Percentiles rank a stretch among this genome's conserved stretches.
These are phyloP conservation scores for Vitis hybrid DNA, from an alignment of 177 flowering plant genomes.

Conservation along the genomic window DNA sequence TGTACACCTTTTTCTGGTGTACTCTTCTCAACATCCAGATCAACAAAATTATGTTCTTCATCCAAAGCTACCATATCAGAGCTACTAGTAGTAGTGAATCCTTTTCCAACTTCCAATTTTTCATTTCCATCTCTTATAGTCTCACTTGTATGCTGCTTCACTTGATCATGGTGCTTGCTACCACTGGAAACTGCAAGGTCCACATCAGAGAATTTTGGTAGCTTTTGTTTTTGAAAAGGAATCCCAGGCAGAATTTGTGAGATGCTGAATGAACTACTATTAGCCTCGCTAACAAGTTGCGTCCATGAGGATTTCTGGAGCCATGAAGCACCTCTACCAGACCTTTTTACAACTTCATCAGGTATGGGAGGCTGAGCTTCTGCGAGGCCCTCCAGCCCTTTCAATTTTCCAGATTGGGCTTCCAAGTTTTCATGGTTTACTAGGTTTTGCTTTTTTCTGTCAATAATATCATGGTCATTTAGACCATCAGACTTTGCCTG, in stretches of 20 bases:
- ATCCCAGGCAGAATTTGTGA: slow-evolving; percentile 46
- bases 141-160: slow-evolving; percentile 3
- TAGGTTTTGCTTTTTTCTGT: slow-evolving; percentile 2
- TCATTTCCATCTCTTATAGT: slow-evolving; percentile 5
- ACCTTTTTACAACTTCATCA: slow-evolving; percentile 4
- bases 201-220: too few relatives aligned
- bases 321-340: slow-evolving; percentile 57
- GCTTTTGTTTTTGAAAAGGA: slow-evolving; percentile 3
- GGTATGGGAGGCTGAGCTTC: slow-evolving; percentile 20
- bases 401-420: background rate
- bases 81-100: too few relatives aligned
- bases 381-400: slow-evolving; percentile 8
- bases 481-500: slow-evolving; percentile 8
- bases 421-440: background rate
- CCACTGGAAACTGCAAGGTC: background rate
- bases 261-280: slow-evolving; percentile 57
- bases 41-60: slow-evolving; percentile 3
- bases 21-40: background rate
- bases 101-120: too few relatives aligned
- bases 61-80: background rate
- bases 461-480: background rate
- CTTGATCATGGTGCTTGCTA: slow-evolving; percentile 1
- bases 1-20: slow-evolving; percentile 3
- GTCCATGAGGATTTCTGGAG: slow-evolving; percentile 75
- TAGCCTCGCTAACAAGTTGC: slow-evolving; percentile 49